Evolutionary conservation across 495 filamentous ascomycete genomes (phyloP).

Genomic region (Talaromyces proteolyticus): DNA sequence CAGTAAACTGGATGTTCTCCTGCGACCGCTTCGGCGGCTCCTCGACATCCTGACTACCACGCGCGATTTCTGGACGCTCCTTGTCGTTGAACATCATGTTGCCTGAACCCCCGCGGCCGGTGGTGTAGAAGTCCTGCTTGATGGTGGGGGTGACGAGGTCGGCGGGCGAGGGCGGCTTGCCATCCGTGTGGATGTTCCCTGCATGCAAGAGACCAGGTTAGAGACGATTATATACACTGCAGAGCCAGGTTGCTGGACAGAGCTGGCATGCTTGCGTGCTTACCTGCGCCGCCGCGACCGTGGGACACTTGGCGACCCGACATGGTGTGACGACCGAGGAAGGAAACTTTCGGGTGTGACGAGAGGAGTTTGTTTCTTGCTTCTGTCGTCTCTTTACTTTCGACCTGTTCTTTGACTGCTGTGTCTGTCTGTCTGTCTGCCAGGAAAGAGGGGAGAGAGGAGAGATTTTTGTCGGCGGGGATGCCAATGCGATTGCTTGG

Average conservation of each 20-base stretch:
- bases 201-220: constrained; percentile 56
- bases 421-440: no score
- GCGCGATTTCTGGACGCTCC: constrained; percentile 57
- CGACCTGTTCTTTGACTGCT: not conserved
- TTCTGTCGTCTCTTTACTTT: not conserved
- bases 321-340: constrained; percentile 9
- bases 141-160: constrained; percentile 78
- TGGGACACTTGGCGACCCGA: constrained; percentile 37
- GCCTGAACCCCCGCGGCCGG: constrained; percentile 65
- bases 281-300: constrained; percentile 53
- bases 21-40: constrained; percentile 43
- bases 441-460: not conserved
- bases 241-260: not conserved
- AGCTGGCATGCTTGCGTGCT: constrained; percentile 6
- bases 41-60: constrained; percentile 76
- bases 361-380: not conserved
- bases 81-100: constrained; percentile 74
- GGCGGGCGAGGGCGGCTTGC: constrained; percentile 41
- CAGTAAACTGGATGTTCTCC: constrained; percentile 35
- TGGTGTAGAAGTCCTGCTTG: constrained; percentile 77
- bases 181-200: constrained; percentile 69
- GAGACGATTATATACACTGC: not conserved
- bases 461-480: not conserved
- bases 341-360: not conserved
- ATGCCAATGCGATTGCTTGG: no score